These are phyloP conservation scores for Colletotrichum higginsianum DNA, from an alignment of 2,329 filamentous ascomycete genomes.

Conservation along the genomic window DNA sequence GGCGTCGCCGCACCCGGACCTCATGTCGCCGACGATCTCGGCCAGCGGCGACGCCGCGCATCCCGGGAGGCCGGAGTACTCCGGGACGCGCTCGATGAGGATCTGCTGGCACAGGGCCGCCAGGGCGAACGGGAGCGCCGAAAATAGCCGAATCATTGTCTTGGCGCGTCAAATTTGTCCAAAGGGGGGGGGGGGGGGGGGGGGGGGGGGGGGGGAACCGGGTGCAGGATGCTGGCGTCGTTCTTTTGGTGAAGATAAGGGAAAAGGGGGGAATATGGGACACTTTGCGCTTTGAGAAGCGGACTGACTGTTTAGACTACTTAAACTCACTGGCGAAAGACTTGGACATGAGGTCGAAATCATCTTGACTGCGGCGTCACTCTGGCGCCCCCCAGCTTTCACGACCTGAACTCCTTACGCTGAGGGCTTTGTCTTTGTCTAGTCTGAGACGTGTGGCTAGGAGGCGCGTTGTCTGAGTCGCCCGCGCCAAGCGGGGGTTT, in stretches of 20 bases:
- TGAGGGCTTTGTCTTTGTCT: not conserved
- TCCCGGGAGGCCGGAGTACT: not conserved
- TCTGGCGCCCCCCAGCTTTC: not conserved
- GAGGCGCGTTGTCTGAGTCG: not conserved
- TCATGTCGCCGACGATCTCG: not conserved
- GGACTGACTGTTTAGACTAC: not conserved
- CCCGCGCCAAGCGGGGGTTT: not conserved
- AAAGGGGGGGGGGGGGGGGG: no score
- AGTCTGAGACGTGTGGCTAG: not conserved
- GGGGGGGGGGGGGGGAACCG: no score
- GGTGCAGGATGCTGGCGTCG: not conserved
- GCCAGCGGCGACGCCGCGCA: not conserved
- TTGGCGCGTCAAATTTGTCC: not conserved
- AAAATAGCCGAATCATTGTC: not conserved
- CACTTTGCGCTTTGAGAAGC: not conserved
- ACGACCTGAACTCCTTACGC: not conserved
- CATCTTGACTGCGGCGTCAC: no score
- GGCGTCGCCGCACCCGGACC: not conserved
- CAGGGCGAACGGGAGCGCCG: not conserved
- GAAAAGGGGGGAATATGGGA: not conserved
- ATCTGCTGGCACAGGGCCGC: not conserved
- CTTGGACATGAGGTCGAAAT: no score
- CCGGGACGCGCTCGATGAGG: not conserved
- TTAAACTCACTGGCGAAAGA: not conserved
- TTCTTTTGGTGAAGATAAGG: not conserved